Conservation (phyloP, 768 basidiomycete species). For the Leccinum boreale region DNA sequence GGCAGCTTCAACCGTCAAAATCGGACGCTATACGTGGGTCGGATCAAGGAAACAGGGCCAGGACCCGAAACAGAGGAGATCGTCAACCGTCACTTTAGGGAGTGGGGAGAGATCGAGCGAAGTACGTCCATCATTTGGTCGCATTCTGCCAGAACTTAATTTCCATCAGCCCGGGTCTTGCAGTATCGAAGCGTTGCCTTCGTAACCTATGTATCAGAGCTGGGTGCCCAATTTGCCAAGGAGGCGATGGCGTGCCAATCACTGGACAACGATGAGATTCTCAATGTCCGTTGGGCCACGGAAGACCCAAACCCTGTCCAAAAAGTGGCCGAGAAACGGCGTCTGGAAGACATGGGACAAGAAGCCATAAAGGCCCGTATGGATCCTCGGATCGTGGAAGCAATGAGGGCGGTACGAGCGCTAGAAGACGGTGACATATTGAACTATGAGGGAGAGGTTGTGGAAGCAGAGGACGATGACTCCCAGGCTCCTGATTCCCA, state of each 20-base stretch:
- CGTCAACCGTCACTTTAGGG: slow-evolving; percentile 87
- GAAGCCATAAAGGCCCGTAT: slow-evolving; percentile 82
- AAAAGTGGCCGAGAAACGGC: slow-evolving; percentile 79
- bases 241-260: slow-evolving; percentile 99
- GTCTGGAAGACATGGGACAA: slow-evolving; percentile 81
- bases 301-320: slow-evolving; percentile 96
- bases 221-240: slow-evolving; percentile 92
- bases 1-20: slow-evolving; percentile 95
- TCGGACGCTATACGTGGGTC: slow-evolving; percentile 89
- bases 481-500: slow-evolving; percentile 35
- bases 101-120: slow-evolving; percentile 92
- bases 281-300: slow-evolving; percentile 99
- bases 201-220: slow-evolving; percentile 88
- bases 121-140: slow-evolving; percentile 49
- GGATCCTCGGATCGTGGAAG: slow-evolving; percentile 86
- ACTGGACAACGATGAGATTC: slow-evolving; percentile 93
- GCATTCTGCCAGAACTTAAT: slow-evolving; percentile 5
- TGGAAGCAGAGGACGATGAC: slow-evolving; percentile 33
- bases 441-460: slow-evolving; percentile 35
- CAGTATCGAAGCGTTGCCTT: slow-evolving; percentile 96
- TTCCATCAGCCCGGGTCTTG: slow-evolving; percentile 69
- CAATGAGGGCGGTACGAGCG: slow-evolving; percentile 80
- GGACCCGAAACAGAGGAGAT: slow-evolving; percentile 92
- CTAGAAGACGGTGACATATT: slow-evolving; percentile 73
- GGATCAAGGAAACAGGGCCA: slow-evolving; percentile 87